phyloP scores from a whole-genome alignment of 768 basidiomycete genomes.

The Mycena vulgaris region DNA sequence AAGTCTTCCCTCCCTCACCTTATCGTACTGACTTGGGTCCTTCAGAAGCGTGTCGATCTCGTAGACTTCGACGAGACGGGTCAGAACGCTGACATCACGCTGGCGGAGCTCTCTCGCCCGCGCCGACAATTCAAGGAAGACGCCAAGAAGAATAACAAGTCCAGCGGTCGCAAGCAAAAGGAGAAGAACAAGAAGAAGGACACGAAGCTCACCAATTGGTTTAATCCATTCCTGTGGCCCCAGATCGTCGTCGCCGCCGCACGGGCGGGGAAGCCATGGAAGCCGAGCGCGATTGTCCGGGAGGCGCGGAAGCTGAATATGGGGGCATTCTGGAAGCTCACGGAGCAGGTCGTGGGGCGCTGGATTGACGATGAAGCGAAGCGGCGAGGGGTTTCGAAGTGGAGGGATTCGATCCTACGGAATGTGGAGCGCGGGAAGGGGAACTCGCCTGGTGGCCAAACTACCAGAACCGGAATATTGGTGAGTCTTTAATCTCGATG shows the following conservation, averaged over 20 bases:
- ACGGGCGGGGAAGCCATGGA: background rate
- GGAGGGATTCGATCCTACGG: background rate
- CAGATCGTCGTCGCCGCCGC: slow-evolving; percentile 23
- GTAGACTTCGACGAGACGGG: background rate
- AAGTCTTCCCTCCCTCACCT: too few species aligned
- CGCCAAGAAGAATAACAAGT: slow-evolving; percentile 5
- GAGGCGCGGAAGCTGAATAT: slow-evolving; percentile 22
- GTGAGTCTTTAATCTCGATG: background rate
- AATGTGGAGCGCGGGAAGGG: background rate
- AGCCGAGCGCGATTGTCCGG: background rate
- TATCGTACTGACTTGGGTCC: too few species aligned
- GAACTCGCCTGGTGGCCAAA: slow-evolving; percentile 1
- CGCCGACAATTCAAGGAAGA: slow-evolving; percentile 31
- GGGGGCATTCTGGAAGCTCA: background rate
- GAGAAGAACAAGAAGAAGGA: slow-evolving; percentile 12
- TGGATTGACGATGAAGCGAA: slow-evolving; percentile 25
- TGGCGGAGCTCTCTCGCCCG: slow-evolving; percentile 33
- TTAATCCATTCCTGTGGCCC: slow-evolving; percentile 14
- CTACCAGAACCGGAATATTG: background rate
- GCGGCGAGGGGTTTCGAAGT: background rate
- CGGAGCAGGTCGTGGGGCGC: slow-evolving; percentile 25
- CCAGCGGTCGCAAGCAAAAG: slow-evolving; percentile 25
- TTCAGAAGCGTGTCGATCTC: slow-evolving; percentile 15
- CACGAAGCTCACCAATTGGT: slow-evolving; percentile 31
- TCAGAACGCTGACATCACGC: background rate